Evolutionary conservation across 2,329 filamentous ascomycete genomes (phyloP), one percentile per base, ranked within the genome.

Genomic region (Sarocladiaceae sp.): DNA sequence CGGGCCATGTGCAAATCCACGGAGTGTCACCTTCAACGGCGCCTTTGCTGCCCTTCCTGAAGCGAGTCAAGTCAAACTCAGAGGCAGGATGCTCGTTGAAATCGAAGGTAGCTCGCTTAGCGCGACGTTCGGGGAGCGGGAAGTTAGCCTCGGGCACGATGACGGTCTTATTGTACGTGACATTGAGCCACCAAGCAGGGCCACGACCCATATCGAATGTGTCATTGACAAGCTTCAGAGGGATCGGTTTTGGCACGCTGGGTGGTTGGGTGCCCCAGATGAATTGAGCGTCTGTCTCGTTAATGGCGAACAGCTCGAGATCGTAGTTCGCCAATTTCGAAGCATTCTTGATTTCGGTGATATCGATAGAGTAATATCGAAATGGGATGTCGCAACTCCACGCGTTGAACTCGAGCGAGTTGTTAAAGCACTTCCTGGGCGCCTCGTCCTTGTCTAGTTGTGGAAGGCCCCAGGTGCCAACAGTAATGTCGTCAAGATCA

Each of bases 301-400:
- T 60, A 10, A 73, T 53, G 10, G 60, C 58, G 23, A 67, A 59
- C 26, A 70, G 53, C 19, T 51, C 61, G 31, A 70, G 48, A 11
- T 64, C 57, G 50, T 78, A 80, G 13, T 64, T 60, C 13, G 50
- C 53, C 18, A 55, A 61, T 33, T 51, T 53, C 13, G 51, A 51
- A 41, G 51, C 54, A 12, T 58, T 52, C 3, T 48, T 35, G 3
- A 61, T 49, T 20, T 46, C 54, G 16, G 48, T 50, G 15, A 80
- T 59, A 2, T 63, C 59, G 60, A 78, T 59, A 2, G 64, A 58
- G 42, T 72, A 70, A 34, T 68, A 62, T 5, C 63, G 62, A 35
- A 67, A 65, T 2, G 67, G 63, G 23, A 83, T 66, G 11, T 75
- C 68, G 56, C 83, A 87, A 47, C 69, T 76, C 83, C 83, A 87